phyloP scores from a whole-genome alignment of 306 rosid species.

The Begonia loranthoides region DNA sequence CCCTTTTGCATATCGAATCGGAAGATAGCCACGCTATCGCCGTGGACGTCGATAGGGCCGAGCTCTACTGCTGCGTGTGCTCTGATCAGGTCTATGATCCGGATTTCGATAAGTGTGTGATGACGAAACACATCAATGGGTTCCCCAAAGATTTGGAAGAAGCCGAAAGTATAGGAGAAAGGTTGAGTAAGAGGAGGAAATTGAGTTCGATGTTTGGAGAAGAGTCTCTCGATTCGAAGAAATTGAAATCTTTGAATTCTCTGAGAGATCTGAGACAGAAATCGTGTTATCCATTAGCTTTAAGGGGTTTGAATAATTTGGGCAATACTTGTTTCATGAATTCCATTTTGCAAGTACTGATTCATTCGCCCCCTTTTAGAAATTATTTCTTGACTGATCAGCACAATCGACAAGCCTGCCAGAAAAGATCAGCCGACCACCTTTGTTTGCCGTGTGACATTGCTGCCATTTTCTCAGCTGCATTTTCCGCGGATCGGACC shows the following conservation, averaged over 20 bases:
- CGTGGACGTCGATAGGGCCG: conserved; percentile 76
- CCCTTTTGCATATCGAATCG: conserved; percentile 31
- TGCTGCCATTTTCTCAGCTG: conserved; percentile 23
- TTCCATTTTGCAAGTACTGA: conserved; percentile 76
- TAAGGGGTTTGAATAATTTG: conserved; percentile 83
- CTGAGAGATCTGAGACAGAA: conserved; percentile 45
- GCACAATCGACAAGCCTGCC: conserved; percentile 45
- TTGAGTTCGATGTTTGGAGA: conserved; percentile 25
- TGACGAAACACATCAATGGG: conserved; percentile 48
- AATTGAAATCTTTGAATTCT: conserved; percentile 20
- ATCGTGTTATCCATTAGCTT: conserved; percentile 70
- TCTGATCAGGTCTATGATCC: conserved; percentile 82
- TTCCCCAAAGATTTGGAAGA: conserved; percentile 12
- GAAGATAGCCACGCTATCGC: conserved; percentile 48
- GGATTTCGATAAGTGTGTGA: conserved; percentile 66
- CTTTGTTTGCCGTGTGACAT: conserved; percentile 29
- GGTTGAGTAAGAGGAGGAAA: conserved; percentile 67
- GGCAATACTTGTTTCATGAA: conserved; percentile 89
- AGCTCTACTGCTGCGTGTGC: conserved; percentile 68
- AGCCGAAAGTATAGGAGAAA: conserved; percentile 58
- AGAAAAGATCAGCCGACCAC: conserved; percentile 27
- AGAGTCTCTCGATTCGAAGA: conserved; percentile 26
- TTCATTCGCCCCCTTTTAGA: conserved; percentile 63
- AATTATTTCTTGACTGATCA: conserved; percentile 64
- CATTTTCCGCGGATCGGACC: conserved; percentile 22